Percentiles rank a stretch among this genome's conserved stretches.
These are phyloP conservation scores for Candida railenensis DNA, from an alignment of 805 yeast genomes.

Conservation along the genomic window DNA sequence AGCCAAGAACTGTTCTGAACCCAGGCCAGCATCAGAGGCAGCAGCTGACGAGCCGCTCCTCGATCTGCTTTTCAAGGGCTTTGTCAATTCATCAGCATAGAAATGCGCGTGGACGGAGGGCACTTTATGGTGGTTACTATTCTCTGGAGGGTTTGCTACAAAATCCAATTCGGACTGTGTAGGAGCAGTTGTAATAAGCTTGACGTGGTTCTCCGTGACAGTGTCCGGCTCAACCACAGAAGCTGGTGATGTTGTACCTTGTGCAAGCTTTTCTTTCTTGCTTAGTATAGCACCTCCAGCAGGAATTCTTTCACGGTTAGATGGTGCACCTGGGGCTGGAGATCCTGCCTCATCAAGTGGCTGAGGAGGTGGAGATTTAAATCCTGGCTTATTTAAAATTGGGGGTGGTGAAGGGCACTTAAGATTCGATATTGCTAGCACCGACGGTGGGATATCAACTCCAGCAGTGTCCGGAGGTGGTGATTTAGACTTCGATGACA, in stretches of 20 bases:
- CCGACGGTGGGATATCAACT: constrained; percentile 43
- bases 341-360: neutral
- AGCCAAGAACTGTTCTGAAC: constrained; percentile 1
- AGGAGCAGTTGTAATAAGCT: neutral
- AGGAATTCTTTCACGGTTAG: constrained; percentile 28
- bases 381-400: constrained; percentile 36
- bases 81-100: constrained; percentile 64
- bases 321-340: constrained; percentile 9
- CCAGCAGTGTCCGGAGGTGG: neutral
- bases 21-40: constrained; percentile 19
- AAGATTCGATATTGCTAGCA: constrained; percentile 55
- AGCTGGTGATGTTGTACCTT: neutral
- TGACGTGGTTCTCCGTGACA: neutral
- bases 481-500: neutral
- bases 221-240: too few species aligned
- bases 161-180: neutral
- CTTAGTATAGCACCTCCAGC: constrained; percentile 48
- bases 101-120: constrained; percentile 81
- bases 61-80: constrained; percentile 40
- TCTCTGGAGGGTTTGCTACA: constrained; percentile 18
- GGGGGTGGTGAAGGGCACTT: constrained; percentile 78
- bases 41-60: constrained; percentile 39
- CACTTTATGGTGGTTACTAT: constrained; percentile 45
- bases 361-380: neutral
- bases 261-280: constrained; percentile 17